Evolutionary conservation across 805 yeast species (phyloP).

Genomic region (Peterozyma toletana): DNA sequence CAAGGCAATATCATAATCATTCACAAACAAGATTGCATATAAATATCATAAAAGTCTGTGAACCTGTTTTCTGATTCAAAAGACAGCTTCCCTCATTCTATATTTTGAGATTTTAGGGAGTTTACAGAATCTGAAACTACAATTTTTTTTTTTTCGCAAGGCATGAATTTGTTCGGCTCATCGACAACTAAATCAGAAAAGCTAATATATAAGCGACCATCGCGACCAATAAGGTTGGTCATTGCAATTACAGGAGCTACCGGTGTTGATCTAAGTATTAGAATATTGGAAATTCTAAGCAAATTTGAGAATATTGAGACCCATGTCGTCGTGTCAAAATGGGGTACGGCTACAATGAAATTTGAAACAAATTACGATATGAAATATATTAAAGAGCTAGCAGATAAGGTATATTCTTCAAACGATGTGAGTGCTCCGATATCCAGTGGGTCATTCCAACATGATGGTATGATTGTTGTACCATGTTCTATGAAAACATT

Average conservation of each 20-base stretch:
- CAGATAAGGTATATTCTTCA: slow-evolving; percentile 13
- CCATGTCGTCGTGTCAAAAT: slow-evolving; percentile 19
- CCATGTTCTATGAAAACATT: slow-evolving; percentile 23
- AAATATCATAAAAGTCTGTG: too few relatives aligned
- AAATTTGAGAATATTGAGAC: slow-evolving; percentile 15
- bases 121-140: too few relatives aligned
- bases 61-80: too few relatives aligned
- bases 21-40: too few relatives aligned
- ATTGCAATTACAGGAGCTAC: slow-evolving; percentile 23
- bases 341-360: slow-evolving; percentile 22
- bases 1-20: too few relatives aligned
- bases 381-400: slow-evolving; percentile 12
- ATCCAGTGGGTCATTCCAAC: slow-evolving; percentile 20
- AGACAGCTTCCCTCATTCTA: too few relatives aligned
- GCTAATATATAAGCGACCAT: too few relatives aligned
- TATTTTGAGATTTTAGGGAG: too few relatives aligned
- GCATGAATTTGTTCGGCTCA: too few relatives aligned
- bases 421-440: slow-evolving; percentile 21
- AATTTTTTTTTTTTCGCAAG: too few relatives aligned
- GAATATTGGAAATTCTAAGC: slow-evolving; percentile 14
- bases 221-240: slow-evolving; percentile 16
- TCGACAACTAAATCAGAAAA: too few relatives aligned
- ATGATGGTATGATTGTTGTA: slow-evolving; percentile 23
- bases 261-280: slow-evolving; percentile 17
- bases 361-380: slow-evolving; percentile 18